Base-by-base conservation (phyloP, 139 green algal species). In the Picochlorum sp. region DNA sequence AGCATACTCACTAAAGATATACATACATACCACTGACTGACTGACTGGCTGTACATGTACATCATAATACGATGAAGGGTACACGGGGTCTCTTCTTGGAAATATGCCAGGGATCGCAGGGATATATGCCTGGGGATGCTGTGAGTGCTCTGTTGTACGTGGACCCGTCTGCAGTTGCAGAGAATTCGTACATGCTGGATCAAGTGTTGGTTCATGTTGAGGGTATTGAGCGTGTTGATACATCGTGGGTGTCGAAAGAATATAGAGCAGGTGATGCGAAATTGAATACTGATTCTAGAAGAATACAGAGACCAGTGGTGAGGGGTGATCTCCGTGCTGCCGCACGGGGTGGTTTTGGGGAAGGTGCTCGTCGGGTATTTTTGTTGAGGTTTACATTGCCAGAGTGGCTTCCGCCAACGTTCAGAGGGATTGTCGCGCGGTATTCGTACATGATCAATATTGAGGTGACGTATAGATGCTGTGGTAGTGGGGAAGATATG, bases 151-250 rank as follows among this genome's bases (percentile, higher is more conserved):
- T 77, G 10, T 58, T 77, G n/a, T 11, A 41, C 8, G 34, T 41
- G 34, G 34, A 41, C 8, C 34, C 34, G 6, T 41, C 34, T 13
- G 34, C 34, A 41, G 34, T 41, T 11, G 34, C 34, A 0, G 34
- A 41, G 34, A 41, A 41, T 10, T 41, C 34, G 34, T 41, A 41
- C 9, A 13, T 41, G 34, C 34, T 41, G 34, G 34, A 41, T 41
- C 34, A 41, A 13, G 34, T 41, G 34, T 49, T 69, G 24, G 44
- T 77, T 21, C 56, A 75, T 31, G 79, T 81, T 30, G 44, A 16
- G 2, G 77, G 75, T 49, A 52, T 66, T 24, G 77, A 83, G 68
- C 51, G 77, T 16, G 63, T 83, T 9, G 77, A 83, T 59, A 73
- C 66, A 2, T 67, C 63, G 14, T 83, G 75, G 69, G 77, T 83